A percentile compares a stretch with the other conserved stretches of the same genome.
Evolutionary conservation across 768 basidiomycete genomes (phyloP).

Genomic region (Cystofilobasidium macerans): DNA sequence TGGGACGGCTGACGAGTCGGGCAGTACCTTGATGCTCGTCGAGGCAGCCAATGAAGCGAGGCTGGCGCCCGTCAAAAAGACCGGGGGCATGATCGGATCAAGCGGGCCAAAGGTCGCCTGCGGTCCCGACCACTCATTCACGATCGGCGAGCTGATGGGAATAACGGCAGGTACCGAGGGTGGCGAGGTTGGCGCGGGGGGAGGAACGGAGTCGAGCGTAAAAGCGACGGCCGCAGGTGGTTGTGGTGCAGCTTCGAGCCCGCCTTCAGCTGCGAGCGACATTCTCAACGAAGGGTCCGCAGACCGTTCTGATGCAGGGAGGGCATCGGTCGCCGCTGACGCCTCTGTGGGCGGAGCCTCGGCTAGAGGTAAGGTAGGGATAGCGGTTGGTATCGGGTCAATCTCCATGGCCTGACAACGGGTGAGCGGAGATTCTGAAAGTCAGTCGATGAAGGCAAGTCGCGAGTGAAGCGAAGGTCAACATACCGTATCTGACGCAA

Average conservation of each 20-base stretch:
- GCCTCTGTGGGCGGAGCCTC: too few relatives aligned
- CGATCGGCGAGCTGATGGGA: background rate
- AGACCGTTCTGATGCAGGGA: too few relatives aligned
- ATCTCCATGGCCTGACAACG: constrained; percentile 2
- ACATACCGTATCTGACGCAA: too few relatives aligned
- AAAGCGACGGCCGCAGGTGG: too few relatives aligned
- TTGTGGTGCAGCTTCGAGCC: too few relatives aligned
- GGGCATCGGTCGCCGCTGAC: too few relatives aligned
- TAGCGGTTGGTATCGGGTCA: background rate
- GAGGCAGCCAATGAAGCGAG: constrained; percentile 23
- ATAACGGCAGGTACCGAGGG: background rate
- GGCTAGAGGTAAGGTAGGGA: too few relatives aligned
- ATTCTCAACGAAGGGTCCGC: too few relatives aligned
- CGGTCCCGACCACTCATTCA: background rate
- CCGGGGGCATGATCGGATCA: constrained; percentile 14
- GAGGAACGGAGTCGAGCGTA: background rate
- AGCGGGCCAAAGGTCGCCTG: constrained; percentile 5
- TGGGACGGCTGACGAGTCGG: constrained; percentile 26
- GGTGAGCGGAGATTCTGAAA: background rate
- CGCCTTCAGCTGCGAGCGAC: too few relatives aligned
- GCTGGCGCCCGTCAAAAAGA: constrained; percentile 12
- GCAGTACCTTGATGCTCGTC: constrained; percentile 29
- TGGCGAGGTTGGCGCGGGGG: background rate
- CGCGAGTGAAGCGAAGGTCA: too few relatives aligned
- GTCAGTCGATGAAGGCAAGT: background rate